These are phyloP conservation scores for Fallopia convolvulus DNA, from an alignment of 148 eudicot species.

Conservation along the genomic window DNA sequence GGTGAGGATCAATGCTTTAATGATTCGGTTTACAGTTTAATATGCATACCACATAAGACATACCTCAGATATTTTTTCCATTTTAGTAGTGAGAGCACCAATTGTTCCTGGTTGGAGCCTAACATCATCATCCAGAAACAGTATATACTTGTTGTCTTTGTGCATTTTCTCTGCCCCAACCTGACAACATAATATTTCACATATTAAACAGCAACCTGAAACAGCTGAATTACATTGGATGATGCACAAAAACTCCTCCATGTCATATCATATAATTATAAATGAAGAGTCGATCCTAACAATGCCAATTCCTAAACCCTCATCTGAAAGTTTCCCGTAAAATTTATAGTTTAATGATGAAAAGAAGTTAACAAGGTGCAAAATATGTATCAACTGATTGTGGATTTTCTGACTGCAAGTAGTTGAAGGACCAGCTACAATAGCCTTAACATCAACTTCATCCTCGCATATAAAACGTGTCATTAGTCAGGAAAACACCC, in stretches of 20 bases:
- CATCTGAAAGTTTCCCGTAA: background rate
- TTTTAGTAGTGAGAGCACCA: constrained; percentile 92
- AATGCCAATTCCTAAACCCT: background rate
- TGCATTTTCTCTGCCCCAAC: too few species aligned
- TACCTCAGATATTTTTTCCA: constrained; percentile 92
- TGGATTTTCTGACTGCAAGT: constrained; percentile 98
- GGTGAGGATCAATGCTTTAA: background rate
- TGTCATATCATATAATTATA: background rate
- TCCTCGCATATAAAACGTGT: constrained; percentile 44
- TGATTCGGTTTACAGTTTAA: background rate
- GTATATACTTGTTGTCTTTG: constrained; percentile 88
- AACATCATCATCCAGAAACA: constrained; percentile 96
- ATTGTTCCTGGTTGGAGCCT: constrained; percentile 96
- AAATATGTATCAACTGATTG: constrained; percentile 75
- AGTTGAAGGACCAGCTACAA: constrained; percentile 88
- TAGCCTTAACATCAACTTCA: constrained; percentile 62
- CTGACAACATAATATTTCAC: constrained; percentile 15
- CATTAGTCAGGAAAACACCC: background rate
- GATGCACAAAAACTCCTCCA: background rate
- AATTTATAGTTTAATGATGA: background rate
- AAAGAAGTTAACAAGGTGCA: background rate
- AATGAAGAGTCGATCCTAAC: background rate
- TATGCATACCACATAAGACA: constrained; percentile 10
- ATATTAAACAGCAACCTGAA: background rate
- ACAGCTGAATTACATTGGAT: background rate